Conservation (phyloP, 2,329 filamentous ascomycete species). For the Talaromyces sp. region DNA sequence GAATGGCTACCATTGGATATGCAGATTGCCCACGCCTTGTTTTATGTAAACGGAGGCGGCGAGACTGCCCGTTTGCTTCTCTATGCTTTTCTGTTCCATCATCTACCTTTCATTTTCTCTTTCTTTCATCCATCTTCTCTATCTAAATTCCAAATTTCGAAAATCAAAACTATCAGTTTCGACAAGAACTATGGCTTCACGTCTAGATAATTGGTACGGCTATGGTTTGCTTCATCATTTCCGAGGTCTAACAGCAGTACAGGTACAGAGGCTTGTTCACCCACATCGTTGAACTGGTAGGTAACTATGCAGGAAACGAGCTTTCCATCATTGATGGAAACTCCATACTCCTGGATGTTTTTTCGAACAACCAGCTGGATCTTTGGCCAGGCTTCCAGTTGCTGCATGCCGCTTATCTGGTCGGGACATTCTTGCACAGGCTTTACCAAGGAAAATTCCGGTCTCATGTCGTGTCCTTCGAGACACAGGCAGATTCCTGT, state of each 20-base stretch:
- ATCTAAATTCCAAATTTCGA: background rate
- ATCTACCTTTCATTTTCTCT: too few species aligned
- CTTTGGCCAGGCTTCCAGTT: constrained; percentile 10
- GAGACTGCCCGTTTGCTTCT: background rate
- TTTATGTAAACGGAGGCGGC: background rate
- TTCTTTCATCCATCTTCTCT: background rate
- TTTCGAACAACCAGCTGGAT: constrained; percentile 10
- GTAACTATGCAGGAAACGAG: constrained; percentile 10
- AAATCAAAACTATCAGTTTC: background rate
- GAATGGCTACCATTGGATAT: background rate
- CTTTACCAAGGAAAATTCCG: constrained; percentile 8
- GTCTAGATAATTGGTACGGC: background rate
- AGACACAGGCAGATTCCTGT: constrained; percentile 3
- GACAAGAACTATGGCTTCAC: background rate
- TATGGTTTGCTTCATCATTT: background rate
- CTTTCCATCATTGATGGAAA: constrained; percentile 13
- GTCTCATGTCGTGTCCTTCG: constrained; percentile 13
- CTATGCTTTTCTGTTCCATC: background rate
- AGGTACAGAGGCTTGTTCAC: constrained; percentile 9
- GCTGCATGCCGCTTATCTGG: constrained; percentile 8
- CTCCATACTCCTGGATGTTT: constrained; percentile 11
- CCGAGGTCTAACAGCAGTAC: background rate
- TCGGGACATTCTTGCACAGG: constrained; percentile 9
- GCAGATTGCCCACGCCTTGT: background rate
- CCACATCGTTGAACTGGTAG: constrained; percentile 12